phyloP scores from a whole-genome alignment of 331 rosid genomes.

The Rosa hybrid region DNA sequence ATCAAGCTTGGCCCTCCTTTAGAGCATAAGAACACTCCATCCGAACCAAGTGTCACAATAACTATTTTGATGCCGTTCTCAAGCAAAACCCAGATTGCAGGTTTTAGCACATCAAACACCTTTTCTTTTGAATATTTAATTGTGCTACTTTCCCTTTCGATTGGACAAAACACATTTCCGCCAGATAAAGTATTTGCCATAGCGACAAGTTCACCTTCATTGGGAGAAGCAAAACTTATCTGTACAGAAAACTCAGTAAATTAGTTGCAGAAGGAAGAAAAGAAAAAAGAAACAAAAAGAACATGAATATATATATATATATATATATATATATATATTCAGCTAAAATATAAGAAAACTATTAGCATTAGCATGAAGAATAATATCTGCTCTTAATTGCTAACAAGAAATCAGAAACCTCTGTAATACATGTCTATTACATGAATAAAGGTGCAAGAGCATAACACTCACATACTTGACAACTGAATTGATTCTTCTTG shows the following conservation, averaged over 20 bases:
- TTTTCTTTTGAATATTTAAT: constrained; percentile 39
- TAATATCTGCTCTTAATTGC: neutral
- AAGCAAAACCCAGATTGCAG: constrained; percentile 72
- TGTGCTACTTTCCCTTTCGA: constrained; percentile 35
- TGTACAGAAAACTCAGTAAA: constrained; percentile 29
- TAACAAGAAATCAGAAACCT: neutral
- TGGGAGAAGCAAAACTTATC: constrained; percentile 79
- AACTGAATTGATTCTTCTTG: constrained; percentile 73
- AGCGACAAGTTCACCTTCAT: constrained; percentile 80
- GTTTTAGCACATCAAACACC: constrained; percentile 61
- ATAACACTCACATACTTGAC: constrained; percentile 72
- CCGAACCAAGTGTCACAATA: constrained; percentile 69
- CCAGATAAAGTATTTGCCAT: constrained; percentile 79
- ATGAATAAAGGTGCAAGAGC: constrained; percentile 21
- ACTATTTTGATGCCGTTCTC: constrained; percentile 73
- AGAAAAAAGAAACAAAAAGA: neutral
- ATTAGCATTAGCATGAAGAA: neutral
- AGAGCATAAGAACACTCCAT: constrained; percentile 72
- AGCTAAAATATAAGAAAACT: neutral
- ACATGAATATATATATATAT: neutral
- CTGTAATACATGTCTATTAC: neutral
- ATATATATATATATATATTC: neutral
- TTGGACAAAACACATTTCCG: constrained; percentile 41
- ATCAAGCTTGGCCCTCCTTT: constrained; percentile 53
- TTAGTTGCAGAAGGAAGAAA: neutral